Evolutionary conservation across 371 early-diverging fungal genomes (phyloP).

Genomic region (Mucor racemosus): DNA sequence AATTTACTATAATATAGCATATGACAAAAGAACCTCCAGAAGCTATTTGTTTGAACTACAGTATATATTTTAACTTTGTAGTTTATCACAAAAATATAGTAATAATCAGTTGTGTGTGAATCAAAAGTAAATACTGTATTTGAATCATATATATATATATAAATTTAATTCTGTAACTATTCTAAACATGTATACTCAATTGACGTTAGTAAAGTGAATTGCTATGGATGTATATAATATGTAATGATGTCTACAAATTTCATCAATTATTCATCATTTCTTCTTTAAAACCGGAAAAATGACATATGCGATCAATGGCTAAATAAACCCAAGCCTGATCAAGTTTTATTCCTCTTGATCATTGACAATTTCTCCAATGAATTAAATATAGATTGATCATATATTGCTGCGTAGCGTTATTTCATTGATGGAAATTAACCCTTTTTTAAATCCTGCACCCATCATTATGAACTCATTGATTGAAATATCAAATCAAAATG

Average conservation of each 20-base stretch:
- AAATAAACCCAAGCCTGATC: background rate
- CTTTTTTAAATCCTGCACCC: background rate
- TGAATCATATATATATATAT: no score
- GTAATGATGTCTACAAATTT: background rate
- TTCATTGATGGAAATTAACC: background rate
- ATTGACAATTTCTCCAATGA: background rate
- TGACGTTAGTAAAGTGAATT: no score
- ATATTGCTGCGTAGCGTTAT: background rate
- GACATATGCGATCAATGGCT: background rate
- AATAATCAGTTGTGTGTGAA: no score
- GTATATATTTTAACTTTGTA: no score
- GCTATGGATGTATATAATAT: background rate
- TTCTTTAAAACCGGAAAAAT: background rate
- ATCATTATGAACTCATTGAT: background rate
- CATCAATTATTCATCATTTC: background rate
- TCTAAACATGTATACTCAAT: no score
- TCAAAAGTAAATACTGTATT: no score
- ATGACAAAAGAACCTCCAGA: no score
- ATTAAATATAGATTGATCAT: background rate
- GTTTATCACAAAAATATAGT: no score
- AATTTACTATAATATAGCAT: no score
- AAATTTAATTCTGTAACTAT: no score
- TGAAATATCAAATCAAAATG: no score
- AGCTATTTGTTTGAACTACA: no score
- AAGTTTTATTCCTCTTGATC: background rate